phyloP scores from a whole-genome alignment of 495 filamentous ascomycete species.

The Xylaria intraflava region DNA sequence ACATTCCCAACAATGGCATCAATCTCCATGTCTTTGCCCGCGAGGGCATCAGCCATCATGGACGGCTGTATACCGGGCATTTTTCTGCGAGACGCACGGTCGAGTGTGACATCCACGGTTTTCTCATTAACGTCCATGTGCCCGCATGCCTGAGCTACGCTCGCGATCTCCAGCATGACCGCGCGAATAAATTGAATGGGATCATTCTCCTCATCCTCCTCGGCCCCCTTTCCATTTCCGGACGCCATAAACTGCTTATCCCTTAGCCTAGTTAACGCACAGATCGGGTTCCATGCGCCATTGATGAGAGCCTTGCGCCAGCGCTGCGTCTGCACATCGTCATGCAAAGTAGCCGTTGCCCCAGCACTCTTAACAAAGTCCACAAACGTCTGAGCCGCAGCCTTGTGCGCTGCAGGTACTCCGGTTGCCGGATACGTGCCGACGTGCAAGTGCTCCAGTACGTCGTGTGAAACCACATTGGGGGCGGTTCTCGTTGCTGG shows the following conservation, averaged over 20 bases:
- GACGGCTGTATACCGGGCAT: slow-evolving; percentile 36
- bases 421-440: slow-evolving; percentile 40
- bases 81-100: slow-evolving; percentile 25
- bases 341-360: slow-evolving; percentile 31
- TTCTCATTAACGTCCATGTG: slow-evolving; percentile 34
- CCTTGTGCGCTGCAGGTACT: slow-evolving; percentile 13
- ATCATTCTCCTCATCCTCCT: slow-evolving; percentile 6
- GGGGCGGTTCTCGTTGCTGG: slow-evolving; percentile 39
- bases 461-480: slow-evolving; percentile 25
- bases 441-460: slow-evolving; percentile 37
- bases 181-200: slow-evolving; percentile 31
- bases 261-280: slow-evolving; percentile 39
- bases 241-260: slow-evolving; percentile 40
- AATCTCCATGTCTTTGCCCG: slow-evolving; percentile 38
- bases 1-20: slow-evolving; percentile 50
- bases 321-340: slow-evolving; percentile 46
- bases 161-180: slow-evolving; percentile 47
- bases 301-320: slow-evolving; percentile 50
- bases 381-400: slow-evolving; percentile 29
- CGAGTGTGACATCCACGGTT: slow-evolving; percentile 32
- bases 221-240: slow-evolving; percentile 5
- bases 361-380: slow-evolving; percentile 33
- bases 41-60: slow-evolving; percentile 43
- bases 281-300: slow-evolving; percentile 47
- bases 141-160: slow-evolving; percentile 37